Evolutionary conservation across 2,329 filamentous ascomycete species (phyloP).

Genomic region (Cyanodermella asteris): DNA sequence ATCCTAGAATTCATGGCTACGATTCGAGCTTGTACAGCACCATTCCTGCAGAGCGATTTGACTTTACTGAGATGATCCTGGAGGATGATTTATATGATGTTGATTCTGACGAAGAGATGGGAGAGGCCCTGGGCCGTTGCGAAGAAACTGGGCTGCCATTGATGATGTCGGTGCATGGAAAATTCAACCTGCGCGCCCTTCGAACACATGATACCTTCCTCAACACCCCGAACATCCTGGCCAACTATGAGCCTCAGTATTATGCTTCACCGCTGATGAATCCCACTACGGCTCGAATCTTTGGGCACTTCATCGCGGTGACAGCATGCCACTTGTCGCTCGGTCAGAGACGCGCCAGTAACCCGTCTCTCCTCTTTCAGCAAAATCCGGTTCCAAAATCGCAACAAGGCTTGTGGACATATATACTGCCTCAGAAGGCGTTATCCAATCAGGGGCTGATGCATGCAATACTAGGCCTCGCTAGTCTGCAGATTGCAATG

Average conservation of each 20-base stretch:
- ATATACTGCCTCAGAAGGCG: conserved; percentile 65
- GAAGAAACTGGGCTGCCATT: conserved; percentile 12
- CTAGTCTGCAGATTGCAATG: conserved; percentile 71
- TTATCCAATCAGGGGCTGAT: conserved; percentile 69
- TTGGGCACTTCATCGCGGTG: conserved; percentile 78
- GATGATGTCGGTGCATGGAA: conserved; percentile 21
- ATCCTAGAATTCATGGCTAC: neutral
- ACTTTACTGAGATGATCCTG: conserved; percentile 28
- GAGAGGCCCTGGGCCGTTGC: conserved; percentile 17
- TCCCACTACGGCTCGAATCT: conserved; percentile 56
- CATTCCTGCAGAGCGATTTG: too few relatives aligned
- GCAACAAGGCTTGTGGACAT: conserved; percentile 38
- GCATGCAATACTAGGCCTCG: conserved; percentile 73
- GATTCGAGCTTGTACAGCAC: neutral
- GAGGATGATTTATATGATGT: conserved; percentile 42
- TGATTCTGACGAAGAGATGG: conserved; percentile 36
- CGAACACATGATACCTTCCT: conserved; percentile 26
- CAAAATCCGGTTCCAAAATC: conserved; percentile 38
- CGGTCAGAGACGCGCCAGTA: conserved; percentile 62
- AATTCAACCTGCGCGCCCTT: conserved; percentile 24
- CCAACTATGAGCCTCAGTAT: conserved; percentile 44
- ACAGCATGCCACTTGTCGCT: conserved; percentile 72
- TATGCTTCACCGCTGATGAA: conserved; percentile 56
- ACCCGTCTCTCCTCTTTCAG: conserved; percentile 44
- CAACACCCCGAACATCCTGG: conserved; percentile 28